A percentile compares a stretch with the other conserved stretches of the same genome.
phyloP scores from a whole-genome alignment of 345 rosid genomes.

The Brassica rapa region DNA sequence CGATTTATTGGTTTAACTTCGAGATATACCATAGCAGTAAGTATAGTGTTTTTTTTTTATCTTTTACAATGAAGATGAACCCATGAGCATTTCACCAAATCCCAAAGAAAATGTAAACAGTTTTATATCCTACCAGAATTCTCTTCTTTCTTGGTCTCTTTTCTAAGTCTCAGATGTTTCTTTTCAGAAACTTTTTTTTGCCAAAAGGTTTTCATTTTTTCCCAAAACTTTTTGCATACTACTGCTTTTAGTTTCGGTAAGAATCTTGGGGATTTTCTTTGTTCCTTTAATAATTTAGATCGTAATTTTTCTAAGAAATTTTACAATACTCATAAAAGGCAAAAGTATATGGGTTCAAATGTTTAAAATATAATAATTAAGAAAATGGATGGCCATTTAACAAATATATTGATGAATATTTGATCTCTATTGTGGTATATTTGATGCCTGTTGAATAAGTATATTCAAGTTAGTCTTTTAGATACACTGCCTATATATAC shows the following conservation, averaged over 20 bases:
- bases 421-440: conserved; percentile 5
- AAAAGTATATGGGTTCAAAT: background rate
- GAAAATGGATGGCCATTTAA: background rate
- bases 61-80: background rate
- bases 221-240: background rate
- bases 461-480: conserved; percentile 19
- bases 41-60: background rate
- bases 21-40: background rate
- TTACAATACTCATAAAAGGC: background rate
- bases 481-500: conserved; percentile 17
- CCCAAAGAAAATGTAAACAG: background rate
- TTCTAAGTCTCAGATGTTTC: background rate
- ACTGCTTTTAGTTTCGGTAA: background rate
- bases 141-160: background rate
- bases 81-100: conserved; percentile 2
- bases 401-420: background rate
- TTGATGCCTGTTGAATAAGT: conserved; percentile 27
- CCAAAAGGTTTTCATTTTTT: conserved; percentile 4
- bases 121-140: background rate
- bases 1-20: background rate
- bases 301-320: background rate
- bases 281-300: background rate
- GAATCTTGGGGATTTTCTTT: background rate
- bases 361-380: background rate
- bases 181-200: background rate